Conservation (phyloP, 257 asterid genomes). For the Parsonsia alboflavescens region DNA sequence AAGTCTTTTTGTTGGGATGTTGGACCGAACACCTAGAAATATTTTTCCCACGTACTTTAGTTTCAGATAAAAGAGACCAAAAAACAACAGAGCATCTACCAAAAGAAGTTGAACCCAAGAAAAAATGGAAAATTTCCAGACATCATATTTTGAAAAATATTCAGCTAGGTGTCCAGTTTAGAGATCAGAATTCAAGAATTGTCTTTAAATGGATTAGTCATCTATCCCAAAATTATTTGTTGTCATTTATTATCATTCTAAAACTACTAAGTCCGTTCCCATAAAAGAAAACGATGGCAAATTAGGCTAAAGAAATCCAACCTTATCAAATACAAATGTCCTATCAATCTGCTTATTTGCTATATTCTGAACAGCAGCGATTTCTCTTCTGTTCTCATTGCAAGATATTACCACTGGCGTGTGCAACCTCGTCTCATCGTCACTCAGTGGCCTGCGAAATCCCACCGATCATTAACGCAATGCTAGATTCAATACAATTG, state of each 20-base stretch:
- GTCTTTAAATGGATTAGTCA: not conserved
- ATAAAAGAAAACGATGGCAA: not conserved
- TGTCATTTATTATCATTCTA: not conserved
- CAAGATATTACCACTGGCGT: constrained; percentile 86
- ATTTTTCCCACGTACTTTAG: constrained; percentile 7
- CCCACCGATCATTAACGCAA: not conserved
- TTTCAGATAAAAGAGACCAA: not conserved
- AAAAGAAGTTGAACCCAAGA: not conserved
- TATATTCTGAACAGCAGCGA: constrained; percentile 84
- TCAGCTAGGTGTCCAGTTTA: not conserved
- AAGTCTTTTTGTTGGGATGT: constrained; percentile 87
- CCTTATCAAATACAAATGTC: constrained; percentile 94
- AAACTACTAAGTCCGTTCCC: not conserved
- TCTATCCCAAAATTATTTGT: not conserved
- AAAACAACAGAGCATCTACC: not conserved
- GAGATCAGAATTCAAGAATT: not conserved
- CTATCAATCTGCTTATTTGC: constrained; percentile 98
- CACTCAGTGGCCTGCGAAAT: constrained; percentile 70
- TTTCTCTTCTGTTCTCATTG: constrained; percentile 86
- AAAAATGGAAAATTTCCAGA: not conserved
- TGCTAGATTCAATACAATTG: not conserved
- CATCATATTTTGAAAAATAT: not conserved
- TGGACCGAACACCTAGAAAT: constrained; percentile 84
- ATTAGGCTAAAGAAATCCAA: constrained; percentile 18
- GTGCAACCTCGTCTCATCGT: constrained; percentile 74